These are phyloP conservation scores for Trichoderma erinaceum DNA, from an alignment of 495 filamentous ascomycete species.

Conservation along the genomic window DNA sequence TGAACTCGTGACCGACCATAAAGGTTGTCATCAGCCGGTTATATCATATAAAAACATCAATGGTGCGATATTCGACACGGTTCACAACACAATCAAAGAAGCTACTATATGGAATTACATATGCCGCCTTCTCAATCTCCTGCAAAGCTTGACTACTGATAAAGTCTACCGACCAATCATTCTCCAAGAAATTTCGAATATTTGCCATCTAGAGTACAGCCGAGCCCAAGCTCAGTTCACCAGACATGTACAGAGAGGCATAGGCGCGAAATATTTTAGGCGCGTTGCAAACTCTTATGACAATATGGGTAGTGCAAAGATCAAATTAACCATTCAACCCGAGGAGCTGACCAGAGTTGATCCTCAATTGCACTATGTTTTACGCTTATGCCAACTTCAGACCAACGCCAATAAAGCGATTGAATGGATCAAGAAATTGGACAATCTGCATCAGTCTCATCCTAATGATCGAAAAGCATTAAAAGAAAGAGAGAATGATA, in stretches of 20 bases:
- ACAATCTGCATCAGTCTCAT: conserved; percentile 20
- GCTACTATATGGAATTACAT: conserved; percentile 35
- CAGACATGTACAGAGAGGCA: conserved; percentile 25
- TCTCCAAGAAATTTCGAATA: conserved; percentile 34
- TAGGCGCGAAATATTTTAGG: conserved; percentile 29
- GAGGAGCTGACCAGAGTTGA: conserved; percentile 23
- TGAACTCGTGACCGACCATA: conserved; percentile 32
- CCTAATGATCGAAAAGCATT: conserved; percentile 21
- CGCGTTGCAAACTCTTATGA: conserved; percentile 27
- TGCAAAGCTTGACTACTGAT: conserved; percentile 19
- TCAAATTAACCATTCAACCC: conserved; percentile 29
- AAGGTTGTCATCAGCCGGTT: conserved; percentile 25
- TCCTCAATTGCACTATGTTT: conserved; percentile 28
- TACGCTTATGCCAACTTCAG: conserved; percentile 29
- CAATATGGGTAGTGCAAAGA: conserved; percentile 24
- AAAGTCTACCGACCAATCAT: conserved; percentile 24
- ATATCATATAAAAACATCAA: conserved; percentile 31
- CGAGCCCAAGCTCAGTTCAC: conserved; percentile 27
- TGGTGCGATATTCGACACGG: conserved; percentile 28
- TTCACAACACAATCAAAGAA: conserved; percentile 28
- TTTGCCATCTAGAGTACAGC: conserved; percentile 33
- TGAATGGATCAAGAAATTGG: conserved; percentile 25
- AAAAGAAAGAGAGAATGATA: conserved; percentile 21
- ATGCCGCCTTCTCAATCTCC: conserved; percentile 25
- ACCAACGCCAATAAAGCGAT: conserved; percentile 21